Evolutionary conservation across 2,329 filamentous ascomycete genomes (phyloP).

Genomic region (Myriangium duriaei): DNA sequence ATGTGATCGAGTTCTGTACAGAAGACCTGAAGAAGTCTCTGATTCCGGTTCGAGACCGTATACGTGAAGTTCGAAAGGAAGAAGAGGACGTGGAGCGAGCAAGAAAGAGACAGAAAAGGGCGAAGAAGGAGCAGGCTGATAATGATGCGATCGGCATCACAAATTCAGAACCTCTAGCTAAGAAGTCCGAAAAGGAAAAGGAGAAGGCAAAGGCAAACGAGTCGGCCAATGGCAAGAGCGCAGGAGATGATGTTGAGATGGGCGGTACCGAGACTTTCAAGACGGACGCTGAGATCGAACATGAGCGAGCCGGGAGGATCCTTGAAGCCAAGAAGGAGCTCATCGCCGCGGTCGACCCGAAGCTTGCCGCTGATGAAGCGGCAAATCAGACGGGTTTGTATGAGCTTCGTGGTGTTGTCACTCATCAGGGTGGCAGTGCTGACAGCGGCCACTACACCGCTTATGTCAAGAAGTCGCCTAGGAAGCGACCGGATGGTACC

Average conservation of each 20-base stretch:
- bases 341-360: conserved; percentile 60
- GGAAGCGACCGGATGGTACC: conserved; percentile 62
- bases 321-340: conserved; percentile 79
- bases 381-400: conserved; percentile 92
- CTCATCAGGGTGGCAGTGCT: conserved; percentile 90
- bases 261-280: conserved; percentile 74
- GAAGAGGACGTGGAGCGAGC: conserved; percentile 85
- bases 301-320: conserved; percentile 65
- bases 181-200: conserved; percentile 68
- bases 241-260: conserved; percentile 61
- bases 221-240: conserved; percentile 35
- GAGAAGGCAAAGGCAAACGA: conserved; percentile 30
- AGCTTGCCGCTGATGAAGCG: conserved; percentile 63
- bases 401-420: conserved; percentile 85
- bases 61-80: conserved; percentile 88
- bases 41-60: conserved; percentile 87
- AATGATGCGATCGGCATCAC: conserved; percentile 21
- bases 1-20: conserved; percentile 89
- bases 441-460: conserved; percentile 98
- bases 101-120: conserved; percentile 78
- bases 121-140: conserved; percentile 43
- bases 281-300: conserved; percentile 86
- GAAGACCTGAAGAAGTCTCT: conserved; percentile 74
- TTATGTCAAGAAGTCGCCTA: conserved; percentile 83
- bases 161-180: conserved; percentile 60